Evolutionary conservation across 345 rosid species (phyloP).

Genomic region (Punica granatum): DNA sequence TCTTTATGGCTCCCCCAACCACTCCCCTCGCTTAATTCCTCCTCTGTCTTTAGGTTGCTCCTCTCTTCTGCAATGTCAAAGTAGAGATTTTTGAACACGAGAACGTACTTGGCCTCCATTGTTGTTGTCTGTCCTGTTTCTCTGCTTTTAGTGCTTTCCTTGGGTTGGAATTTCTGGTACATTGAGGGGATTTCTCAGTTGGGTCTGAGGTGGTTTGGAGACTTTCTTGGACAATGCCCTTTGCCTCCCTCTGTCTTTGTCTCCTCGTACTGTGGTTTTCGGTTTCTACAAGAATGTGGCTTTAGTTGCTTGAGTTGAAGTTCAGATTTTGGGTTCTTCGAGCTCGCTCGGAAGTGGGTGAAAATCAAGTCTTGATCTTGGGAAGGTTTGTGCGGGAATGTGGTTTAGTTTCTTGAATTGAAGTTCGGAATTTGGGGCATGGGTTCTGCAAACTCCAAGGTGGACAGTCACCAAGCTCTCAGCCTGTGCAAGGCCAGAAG

Average conservation of each 20-base stretch:
- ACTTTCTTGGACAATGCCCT: background rate
- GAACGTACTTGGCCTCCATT: background rate
- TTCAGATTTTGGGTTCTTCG: background rate
- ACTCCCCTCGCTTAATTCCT: background rate
- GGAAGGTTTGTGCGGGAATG: background rate
- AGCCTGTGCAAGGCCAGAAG: conserved; percentile 65
- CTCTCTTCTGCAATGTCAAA: background rate
- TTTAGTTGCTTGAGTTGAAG: background rate
- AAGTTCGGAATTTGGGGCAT: conserved; percentile 25
- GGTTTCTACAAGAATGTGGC: too few species aligned
- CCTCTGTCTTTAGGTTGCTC: background rate
- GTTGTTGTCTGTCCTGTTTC: background rate
- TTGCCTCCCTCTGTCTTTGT: background rate
- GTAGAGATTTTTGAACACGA: too few species aligned
- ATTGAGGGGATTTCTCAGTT: background rate
- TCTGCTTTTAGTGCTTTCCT: conserved; percentile 1
- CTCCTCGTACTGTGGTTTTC: background rate
- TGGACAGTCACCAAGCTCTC: conserved; percentile 51
- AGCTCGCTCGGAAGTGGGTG: background rate
- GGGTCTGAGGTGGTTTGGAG: background rate
- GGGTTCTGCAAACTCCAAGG: conserved; percentile 73
- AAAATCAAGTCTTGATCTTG: background rate
- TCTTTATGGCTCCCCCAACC: background rate
- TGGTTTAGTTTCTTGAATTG: conserved; percentile 3
- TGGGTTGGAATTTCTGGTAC: background rate